A percentile compares a stretch with the other conserved stretches of the same genome.
Conservation (phyloP, 306 rosid genomes). For the Medicago arabica region DNA sequence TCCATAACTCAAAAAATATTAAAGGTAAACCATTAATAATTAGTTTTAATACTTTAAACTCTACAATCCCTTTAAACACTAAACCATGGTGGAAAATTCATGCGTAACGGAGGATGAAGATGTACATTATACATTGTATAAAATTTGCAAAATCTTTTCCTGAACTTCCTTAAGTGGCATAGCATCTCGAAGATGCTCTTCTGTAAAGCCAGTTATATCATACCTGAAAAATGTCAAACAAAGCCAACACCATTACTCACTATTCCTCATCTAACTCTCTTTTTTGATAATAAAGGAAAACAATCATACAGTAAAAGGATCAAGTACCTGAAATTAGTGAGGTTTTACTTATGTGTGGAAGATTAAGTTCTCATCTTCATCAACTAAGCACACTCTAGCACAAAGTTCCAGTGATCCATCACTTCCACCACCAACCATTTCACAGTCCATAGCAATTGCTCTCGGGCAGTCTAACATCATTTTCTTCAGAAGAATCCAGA, state of each 20-base stretch:
- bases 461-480: constrained; percentile 40
- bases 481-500: constrained; percentile 43
- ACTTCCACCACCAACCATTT: constrained; percentile 91
- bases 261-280: constrained; percentile 9
- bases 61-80: no score
- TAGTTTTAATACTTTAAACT: no score
- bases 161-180: constrained; percentile 70
- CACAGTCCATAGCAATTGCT: constrained; percentile 82
- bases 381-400: constrained; percentile 79
- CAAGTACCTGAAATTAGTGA: constrained; percentile 67
- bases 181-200: constrained; percentile 73
- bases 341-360: constrained; percentile 74
- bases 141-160: constrained; percentile 65
- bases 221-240: constrained; percentile 57
- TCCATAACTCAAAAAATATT: no score
- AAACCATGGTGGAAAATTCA: no score
- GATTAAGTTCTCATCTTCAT: constrained; percentile 77
- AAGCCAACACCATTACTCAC: constrained; percentile 28
- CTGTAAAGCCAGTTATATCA: constrained; percentile 77
- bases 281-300: constrained; percentile 38
- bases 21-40: no score
- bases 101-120: no score
- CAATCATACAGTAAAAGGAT: constrained; percentile 33
- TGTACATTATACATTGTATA: no score
- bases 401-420: constrained; percentile 86